phyloP scores from a whole-genome alignment of 1,284 basidiomycete genomes.

The Tremellales sp. region DNA sequence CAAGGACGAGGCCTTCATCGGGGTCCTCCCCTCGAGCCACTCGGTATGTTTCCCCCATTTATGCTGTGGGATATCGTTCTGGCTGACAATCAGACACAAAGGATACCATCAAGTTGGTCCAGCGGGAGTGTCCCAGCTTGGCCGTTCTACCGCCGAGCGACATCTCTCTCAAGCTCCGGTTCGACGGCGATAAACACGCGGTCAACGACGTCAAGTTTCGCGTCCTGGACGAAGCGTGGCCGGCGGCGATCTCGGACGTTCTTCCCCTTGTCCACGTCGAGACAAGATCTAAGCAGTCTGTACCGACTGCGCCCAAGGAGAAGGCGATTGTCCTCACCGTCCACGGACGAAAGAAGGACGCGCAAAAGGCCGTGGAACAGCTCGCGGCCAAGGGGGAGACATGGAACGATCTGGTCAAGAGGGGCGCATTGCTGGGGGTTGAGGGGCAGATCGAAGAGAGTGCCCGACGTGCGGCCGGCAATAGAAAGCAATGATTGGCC shows the following conservation, averaged over 20 bases:
- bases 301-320: too few relatives aligned
- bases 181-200: constrained; percentile 56
- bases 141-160: constrained; percentile 67
- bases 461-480: too few relatives aligned
- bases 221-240: constrained; percentile 23
- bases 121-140: constrained; percentile 26
- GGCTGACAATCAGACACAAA: too few relatives aligned
- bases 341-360: too few relatives aligned
- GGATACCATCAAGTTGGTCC: constrained; percentile 18
- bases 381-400: too few relatives aligned
- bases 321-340: too few relatives aligned
- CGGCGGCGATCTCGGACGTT: constrained; percentile 12
- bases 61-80: neutral
- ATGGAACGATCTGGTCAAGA: too few relatives aligned
- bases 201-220: constrained; percentile 18
- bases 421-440: too few relatives aligned
- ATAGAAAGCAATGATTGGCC: too few relatives aligned
- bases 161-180: constrained; percentile 84
- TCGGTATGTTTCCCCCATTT: neutral
- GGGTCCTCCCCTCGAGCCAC: constrained; percentile 9
- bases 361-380: too few relatives aligned
- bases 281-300: too few relatives aligned
- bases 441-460: too few relatives aligned
- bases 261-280: constrained; percentile 21
- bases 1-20: constrained; percentile 18